Percentiles rank a stretch among this genome's conserved stretches.
Conservation (phyloP, 305 asterid species). For the Fraxinus ornus region DNA sequence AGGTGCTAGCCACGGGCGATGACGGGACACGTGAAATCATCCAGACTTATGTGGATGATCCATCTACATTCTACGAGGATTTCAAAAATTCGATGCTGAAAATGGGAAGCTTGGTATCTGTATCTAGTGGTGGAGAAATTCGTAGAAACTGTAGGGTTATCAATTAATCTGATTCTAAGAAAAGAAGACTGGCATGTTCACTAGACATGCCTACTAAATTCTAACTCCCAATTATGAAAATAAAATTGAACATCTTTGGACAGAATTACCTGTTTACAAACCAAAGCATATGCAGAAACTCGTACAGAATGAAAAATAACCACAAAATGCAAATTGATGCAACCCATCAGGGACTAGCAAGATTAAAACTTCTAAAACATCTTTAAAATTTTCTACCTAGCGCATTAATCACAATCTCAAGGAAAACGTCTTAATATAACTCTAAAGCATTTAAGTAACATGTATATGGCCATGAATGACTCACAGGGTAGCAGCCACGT, state of each 20-base stretch:
- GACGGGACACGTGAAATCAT: slow-evolving; percentile 34
- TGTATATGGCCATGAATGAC: not conserved
- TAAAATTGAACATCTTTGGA: not conserved
- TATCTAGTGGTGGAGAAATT: slow-evolving; percentile 42
- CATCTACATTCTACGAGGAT: slow-evolving; percentile 38
- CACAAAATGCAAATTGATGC: not conserved
- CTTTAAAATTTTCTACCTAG: not conserved
- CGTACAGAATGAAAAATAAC: not conserved
- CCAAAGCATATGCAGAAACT: not conserved
- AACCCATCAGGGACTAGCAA: not conserved
- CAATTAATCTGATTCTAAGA: slow-evolving; percentile 29
- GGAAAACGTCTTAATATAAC: not conserved
- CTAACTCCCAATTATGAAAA: not conserved
- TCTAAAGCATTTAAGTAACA: not conserved
- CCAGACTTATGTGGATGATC: slow-evolving; percentile 44
- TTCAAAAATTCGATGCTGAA: slow-evolving; percentile 57
- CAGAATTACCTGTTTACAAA: not conserved
- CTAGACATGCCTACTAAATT: not conserved
- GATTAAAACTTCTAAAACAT: not conserved
- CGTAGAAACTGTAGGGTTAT: slow-evolving; percentile 61
- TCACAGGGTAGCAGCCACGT: not conserved
- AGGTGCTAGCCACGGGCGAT: slow-evolving; percentile 41
- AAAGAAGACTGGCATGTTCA: not conserved
- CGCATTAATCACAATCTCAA: not conserved
- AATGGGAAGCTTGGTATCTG: slow-evolving; percentile 55